Base-by-base conservation (phyloP, 768 basidiomycete species). In the Clathrus columnatus region DNA sequence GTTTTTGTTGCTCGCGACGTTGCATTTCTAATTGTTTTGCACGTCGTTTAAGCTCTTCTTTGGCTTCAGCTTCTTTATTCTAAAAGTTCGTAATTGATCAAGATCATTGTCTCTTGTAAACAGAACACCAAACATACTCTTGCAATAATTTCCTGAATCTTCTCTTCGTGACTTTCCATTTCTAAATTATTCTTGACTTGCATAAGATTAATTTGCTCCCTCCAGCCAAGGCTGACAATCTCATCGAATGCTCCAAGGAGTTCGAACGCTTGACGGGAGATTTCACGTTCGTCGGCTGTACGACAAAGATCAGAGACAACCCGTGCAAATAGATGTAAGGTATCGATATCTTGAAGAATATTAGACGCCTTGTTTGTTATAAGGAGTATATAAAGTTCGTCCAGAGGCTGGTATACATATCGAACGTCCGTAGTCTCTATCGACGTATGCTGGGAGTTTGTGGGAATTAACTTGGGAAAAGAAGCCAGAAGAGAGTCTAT, bases 331-430 rank as follows among this genome's bases (percentile, higher is more conserved):
- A 99, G 85, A 62, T 94, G 91, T 0, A 99, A 77, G 0, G 95
- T 99, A 57, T 96, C 89, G 60, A 98, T 95, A 69, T 98, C 96
- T 73, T 96, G 96, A 36, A 99, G 75, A 64, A 98, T 98, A 65
- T 99, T 99, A n/a, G 90, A 92, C 7, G 91, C 90, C 69, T 96
- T 97, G 74, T 97, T 98, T 53, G 95, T 98, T 71, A 98, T 94
- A 60, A 98, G 79, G 61, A 98, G 78, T 58, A 98, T 95, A 71
- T 97, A 98, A 23, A 98, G 82, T 68, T 97, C 92, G 69, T 96
- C 93, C 46, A 97, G 80, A 0, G 93, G 92, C 65, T 96, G 93
- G 69, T 95, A 97, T 59, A 97, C 93, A 67, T 92, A 97, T 62
- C 93, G 87, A 50, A 95, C 93, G 69, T 99, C 92, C 36, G 87